A percentile compares a stretch with the other conserved stretches of the same genome.
Evolutionary conservation across 2,329 filamentous ascomycete species (phyloP).

Genomic region (Scytalidium lignicola): DNA sequence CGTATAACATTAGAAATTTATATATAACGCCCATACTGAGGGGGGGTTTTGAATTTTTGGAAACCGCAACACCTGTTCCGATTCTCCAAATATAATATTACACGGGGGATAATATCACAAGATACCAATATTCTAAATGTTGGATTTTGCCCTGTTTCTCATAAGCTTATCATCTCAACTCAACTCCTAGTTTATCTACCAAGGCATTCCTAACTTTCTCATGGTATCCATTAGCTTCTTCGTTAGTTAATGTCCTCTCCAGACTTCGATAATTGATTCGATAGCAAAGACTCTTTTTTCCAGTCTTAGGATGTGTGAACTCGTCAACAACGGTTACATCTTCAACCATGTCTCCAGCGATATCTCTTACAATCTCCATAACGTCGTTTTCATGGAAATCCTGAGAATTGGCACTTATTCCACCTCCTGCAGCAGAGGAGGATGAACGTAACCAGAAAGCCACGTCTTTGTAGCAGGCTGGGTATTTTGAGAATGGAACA

Average conservation of each 20-base stretch:
- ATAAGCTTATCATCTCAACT: slow-evolving; percentile 67
- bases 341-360: slow-evolving; percentile 80
- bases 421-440: slow-evolving; percentile 42
- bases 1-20: too few species aligned
- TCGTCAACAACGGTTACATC: slow-evolving; percentile 80
- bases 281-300: slow-evolving; percentile 81
- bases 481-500: slow-evolving; percentile 85
- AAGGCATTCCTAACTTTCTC: slow-evolving; percentile 59
- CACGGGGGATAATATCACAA: too few species aligned
- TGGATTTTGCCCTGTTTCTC: too few species aligned
- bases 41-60: too few species aligned
- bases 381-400: slow-evolving; percentile 91
- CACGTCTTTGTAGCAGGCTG: slow-evolving; percentile 84
- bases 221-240: slow-evolving; percentile 75
- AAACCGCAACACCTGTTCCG: too few species aligned
- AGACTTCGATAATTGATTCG: slow-evolving; percentile 89
- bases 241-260: slow-evolving; percentile 82
- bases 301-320: slow-evolving; percentile 83
- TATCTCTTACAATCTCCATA: slow-evolving; percentile 87
- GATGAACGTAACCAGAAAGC: slow-evolving; percentile 75
- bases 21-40: too few species aligned
- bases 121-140: too few species aligned
- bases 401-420: slow-evolving; percentile 32
- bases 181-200: slow-evolving; percentile 68
- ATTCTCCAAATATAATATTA: too few species aligned